phyloP scores from a whole-genome alignment of 148 eudicot genomes.

The Rhododendron vialii region DNA sequence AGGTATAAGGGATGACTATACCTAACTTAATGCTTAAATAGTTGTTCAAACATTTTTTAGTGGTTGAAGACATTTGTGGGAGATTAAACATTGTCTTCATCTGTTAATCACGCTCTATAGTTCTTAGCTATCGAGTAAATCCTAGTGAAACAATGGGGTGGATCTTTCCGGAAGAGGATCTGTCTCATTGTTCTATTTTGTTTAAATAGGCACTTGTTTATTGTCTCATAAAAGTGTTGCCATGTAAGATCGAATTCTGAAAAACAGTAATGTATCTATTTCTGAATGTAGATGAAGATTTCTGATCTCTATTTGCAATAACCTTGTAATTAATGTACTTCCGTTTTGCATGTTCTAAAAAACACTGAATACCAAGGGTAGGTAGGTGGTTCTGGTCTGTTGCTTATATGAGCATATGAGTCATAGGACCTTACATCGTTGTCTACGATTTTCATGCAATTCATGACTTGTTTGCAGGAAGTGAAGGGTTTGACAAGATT shows the following conservation, averaged over 20 bases:
- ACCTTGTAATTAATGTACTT: not conserved
- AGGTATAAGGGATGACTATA: not conserved
- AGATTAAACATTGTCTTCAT: not conserved
- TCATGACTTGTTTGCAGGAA: constrained; percentile 48
- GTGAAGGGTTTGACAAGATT: constrained; percentile 61
- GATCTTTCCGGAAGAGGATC: too few species aligned
- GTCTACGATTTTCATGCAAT: not conserved
- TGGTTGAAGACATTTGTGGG: not conserved
- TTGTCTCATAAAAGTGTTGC: too few species aligned
- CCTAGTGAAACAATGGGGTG: too few species aligned
- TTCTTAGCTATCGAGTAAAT: too few species aligned
- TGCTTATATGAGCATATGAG: not conserved
- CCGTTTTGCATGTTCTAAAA: not conserved
- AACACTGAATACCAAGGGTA: not conserved
- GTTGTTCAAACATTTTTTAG: not conserved
- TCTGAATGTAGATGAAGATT: not conserved
- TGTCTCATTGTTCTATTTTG: too few species aligned
- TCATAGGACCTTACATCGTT: not conserved
- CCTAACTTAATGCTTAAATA: not conserved
- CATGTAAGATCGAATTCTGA: not conserved
- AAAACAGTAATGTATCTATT: not conserved
- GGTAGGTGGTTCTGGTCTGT: not conserved
- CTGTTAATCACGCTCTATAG: not conserved
- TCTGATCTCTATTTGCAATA: not conserved
- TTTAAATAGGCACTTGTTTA: too few species aligned